Evolutionary conservation across 257 asterid genomes (phyloP).

Genomic region (Nicotiana undulata): DNA sequence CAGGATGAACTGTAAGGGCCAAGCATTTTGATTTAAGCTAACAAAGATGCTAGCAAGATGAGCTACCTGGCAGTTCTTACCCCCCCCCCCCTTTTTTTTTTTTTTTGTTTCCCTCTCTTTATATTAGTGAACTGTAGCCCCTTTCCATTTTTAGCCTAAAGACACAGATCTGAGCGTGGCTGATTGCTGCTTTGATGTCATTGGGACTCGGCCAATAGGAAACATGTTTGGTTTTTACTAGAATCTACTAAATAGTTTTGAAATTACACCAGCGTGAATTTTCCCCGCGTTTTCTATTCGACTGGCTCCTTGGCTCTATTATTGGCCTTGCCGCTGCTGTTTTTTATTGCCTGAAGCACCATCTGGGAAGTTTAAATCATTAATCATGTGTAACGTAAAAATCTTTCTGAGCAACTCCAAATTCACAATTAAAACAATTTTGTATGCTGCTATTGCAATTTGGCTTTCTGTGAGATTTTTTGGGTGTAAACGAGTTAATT

Average conservation of each 20-base stretch:
- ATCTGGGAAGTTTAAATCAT: neutral
- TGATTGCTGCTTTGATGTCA: conserved; percentile 14
- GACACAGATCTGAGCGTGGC: conserved; percentile 25
- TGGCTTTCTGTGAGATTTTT: neutral
- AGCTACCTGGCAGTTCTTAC: conserved; percentile 13
- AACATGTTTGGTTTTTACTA: conserved; percentile 5
- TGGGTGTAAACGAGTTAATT: neutral
- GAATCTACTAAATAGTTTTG: conserved; percentile 1
- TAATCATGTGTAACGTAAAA: neutral
- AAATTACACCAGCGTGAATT: neutral
- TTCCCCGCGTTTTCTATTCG: neutral
- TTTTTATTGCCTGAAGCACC: neutral
- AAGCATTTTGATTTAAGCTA: conserved; percentile 3
- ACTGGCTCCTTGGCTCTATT: neutral
- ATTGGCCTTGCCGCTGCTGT: neutral
- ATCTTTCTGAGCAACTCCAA: neutral
- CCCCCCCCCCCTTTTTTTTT: neutral
- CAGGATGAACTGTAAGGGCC: conserved; percentile 75
- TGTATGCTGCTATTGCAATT: neutral
- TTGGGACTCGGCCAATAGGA: conserved; percentile 11
- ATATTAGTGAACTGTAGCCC: conserved; percentile 14
- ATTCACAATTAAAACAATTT: neutral
- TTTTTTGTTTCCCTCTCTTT: neutral
- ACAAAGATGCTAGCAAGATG: conserved; percentile 13
- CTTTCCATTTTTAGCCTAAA: conserved; percentile 15